Evolutionary conservation across 495 filamentous ascomycete species (phyloP), one percentile per base, ranked within the genome.

Genomic region (Aspergillus ostianus): DNA sequence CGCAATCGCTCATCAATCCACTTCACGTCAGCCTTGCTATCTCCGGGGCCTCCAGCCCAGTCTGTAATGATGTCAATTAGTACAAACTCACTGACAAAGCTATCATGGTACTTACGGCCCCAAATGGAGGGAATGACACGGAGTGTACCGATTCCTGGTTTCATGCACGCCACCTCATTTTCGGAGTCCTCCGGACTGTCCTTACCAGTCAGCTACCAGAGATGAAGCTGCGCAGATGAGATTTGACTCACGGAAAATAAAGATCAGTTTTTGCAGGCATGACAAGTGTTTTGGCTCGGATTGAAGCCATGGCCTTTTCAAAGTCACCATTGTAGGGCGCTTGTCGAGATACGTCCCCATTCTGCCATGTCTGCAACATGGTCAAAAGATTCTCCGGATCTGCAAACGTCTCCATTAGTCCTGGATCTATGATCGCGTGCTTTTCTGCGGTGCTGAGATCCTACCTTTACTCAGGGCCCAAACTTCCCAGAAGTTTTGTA

Each of bases 351-450:
- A 83, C 81, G 63, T 91, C 85, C 27, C 80, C 88, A 56, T 81
- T 78, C 70, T 91, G 87, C 88, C 88, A 91, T n/a, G 87, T 90
- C 55, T 86, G 80, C 6, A 85, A 67, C 86, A 90, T 87, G 1
- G 78, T 80, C 2, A 89, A 71, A 58, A 90, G 72, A 58, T 88
- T 87, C 60, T 86, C 87, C 0, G 86, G 86, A 51, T 90, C 86
- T 87, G 55, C 0, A 15, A 41, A 15, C 36, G 19, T 32, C 21
- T 58, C 60, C 54, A 63, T 67, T 62, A 70, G 53, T 17, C 13
- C 17, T 4, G 10, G 17, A 4, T 20, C 18, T 13, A 46, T 26
- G 47, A 47, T n/a, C 21, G 44, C 19, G 12, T 27, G n/a, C n/a
- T 23, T 41, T 26, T 19, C 3, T 19, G 17, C 27, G 17, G 15